Conservation (phyloP, 2,329 filamentous ascomycete species). For the Fusarium goolgardi region DNA sequence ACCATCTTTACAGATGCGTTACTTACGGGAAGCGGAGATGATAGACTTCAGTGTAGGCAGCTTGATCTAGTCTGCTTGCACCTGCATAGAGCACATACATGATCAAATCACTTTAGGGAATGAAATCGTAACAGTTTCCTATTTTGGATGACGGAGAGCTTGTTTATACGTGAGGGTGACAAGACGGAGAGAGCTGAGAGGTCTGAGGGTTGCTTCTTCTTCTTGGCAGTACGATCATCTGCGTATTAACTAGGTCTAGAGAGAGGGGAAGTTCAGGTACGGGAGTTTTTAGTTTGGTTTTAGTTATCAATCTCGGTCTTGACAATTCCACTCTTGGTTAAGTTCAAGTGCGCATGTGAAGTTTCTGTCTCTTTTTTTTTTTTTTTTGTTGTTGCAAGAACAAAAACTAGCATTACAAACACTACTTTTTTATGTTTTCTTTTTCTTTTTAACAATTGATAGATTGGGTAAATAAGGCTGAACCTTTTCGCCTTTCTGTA, state of each 20-base stretch:
- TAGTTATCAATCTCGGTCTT: background rate
- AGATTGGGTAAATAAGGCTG: conserved; percentile 27
- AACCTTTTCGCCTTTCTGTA: conserved; percentile 1
- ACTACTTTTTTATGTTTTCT: background rate
- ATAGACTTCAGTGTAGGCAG: background rate
- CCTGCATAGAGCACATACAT: conserved; percentile 13
- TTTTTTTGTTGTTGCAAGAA: background rate
- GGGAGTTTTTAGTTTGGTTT: background rate
- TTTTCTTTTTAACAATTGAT: background rate
- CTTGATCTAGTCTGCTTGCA: conserved; percentile 7
- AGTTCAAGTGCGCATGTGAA: no score
- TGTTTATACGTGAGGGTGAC: background rate
- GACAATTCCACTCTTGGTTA: background rate
- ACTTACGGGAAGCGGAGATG: conserved; percentile 14
- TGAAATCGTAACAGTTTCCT: conserved; percentile 22
- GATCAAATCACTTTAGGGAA: background rate
- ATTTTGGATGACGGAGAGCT: conserved; percentile 19
- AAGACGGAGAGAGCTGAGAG: background rate
- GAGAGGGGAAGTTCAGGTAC: conserved; percentile 4
- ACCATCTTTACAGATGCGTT: conserved; percentile 17
- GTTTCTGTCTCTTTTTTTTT: no score
- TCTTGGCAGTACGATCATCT: background rate
- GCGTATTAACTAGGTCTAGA: background rate
- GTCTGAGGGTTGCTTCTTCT: background rate
- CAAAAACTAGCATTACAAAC: background rate